Evolutionary conservation across 306 rosid genomes (phyloP), one percentile per base, ranked within the genome.

Genomic region (Lagenaria siceraria): DNA sequence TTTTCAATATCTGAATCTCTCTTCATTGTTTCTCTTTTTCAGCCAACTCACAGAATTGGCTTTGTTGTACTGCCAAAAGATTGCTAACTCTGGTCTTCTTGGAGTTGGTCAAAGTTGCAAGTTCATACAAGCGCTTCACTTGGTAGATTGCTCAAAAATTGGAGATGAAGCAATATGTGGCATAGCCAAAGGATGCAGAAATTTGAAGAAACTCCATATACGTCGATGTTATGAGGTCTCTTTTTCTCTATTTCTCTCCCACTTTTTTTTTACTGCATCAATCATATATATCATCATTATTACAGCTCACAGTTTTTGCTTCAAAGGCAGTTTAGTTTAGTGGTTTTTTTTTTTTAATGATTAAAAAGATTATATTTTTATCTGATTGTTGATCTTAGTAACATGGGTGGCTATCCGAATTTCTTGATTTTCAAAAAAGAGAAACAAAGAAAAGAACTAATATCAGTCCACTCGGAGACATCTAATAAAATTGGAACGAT

Each of bases 71-170:
- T 92, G 96, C 92, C 98, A 90, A 81, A 89, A 86, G 83, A 92
- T 95, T 31, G 92, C 92, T 24, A 85, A 86, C 86, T 68, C 64
- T 72, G 98, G 92, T 78, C 96, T 95, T 63, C 80, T 85, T 74
- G 92, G 81, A 81, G 85, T 95, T 80, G 97, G 99, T 75, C 82
- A 78, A 82, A 91, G 98, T 68, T 96, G 98, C 84, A 89, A 86
- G 86, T 87, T 88, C 84, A 80, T 96, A 89, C 90, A 90, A 84
- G 86, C 98, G 33, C 97, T 96, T 80, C 91, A 90, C 87, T 84
- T 96, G 88, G 97, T 92, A 81, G 98, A 92, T 85, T 96, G 99
- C 87, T 88, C 99, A 46, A 84, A 85, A 81, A 89, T 96, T 75
- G 97, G 98, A 74, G 96, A 96, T 83, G 97, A 87, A 66, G 97